Conservation (phyloP, 2,329 filamentous ascomycete genomes). For the Phoma sp. region DNA sequence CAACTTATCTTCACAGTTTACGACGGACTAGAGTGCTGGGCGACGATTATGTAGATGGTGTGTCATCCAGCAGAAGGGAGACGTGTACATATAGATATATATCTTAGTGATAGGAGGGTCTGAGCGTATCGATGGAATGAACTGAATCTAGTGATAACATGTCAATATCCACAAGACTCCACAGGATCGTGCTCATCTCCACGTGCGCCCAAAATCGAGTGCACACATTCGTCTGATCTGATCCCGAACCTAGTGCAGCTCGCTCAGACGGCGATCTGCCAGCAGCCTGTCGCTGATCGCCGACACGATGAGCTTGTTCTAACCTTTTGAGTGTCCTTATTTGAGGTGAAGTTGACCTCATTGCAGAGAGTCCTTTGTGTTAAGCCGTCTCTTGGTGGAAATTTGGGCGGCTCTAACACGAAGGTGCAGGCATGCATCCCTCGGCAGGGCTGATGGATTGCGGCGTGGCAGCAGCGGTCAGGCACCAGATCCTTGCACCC, state of each 20-base stretch:
- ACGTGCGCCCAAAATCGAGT: neutral
- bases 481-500: slow-evolving; percentile 4
- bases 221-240: neutral
- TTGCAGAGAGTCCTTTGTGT: neutral
- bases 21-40: neutral
- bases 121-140: slow-evolving; percentile 2
- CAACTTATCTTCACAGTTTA: neutral
- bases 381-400: neutral
- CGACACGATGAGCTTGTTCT: no score
- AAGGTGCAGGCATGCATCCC: neutral
- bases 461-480: neutral
- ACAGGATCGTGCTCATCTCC: neutral
- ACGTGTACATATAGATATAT: slow-evolving; percentile 5
- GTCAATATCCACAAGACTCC: neutral
- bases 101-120: neutral
- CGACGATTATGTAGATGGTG: slow-evolving; percentile 6
- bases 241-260: neutral
- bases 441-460: neutral
- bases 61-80: neutral
- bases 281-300: neutral
- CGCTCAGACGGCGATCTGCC: neutral
- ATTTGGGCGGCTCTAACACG: neutral
- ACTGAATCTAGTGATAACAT: neutral
- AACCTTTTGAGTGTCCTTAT: no score
- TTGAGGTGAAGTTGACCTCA: no score